Conservation (phyloP, 768 basidiomycete genomes). For the Clavulina sp. region DNA sequence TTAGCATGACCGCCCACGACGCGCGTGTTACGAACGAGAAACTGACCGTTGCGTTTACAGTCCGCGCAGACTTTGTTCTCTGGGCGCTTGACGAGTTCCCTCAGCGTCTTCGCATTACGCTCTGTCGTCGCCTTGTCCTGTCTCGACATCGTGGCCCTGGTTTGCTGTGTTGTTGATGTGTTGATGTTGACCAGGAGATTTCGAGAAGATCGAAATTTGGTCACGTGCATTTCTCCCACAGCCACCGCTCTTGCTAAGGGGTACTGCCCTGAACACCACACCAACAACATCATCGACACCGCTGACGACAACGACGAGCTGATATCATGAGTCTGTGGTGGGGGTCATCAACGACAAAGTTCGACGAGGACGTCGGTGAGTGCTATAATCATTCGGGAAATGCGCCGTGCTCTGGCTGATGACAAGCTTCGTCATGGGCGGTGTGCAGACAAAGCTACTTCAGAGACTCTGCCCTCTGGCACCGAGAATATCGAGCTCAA, state of each 20-base stretch:
- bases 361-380: conserved; percentile 1
- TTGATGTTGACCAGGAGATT: too few species aligned
- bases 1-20: not conserved
- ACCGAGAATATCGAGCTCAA: conserved; percentile 82
- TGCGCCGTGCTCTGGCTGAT: not conserved
- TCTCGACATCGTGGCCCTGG: conserved; percentile 9
- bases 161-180: too few species aligned
- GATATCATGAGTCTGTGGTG: not conserved
- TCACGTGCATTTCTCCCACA: not conserved
- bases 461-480: conserved; percentile 66
- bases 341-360: not conserved
- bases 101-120: conserved; percentile 52
- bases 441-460: conserved; percentile 74
- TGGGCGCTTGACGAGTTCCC: conserved; percentile 72
- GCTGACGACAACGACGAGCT: not conserved
- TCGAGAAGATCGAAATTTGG: not conserved
- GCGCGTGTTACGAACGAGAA: not conserved
- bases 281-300: not conserved
- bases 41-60: conserved; percentile 86
- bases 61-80: conserved; percentile 94
- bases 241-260: too few species aligned
- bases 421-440: not conserved
- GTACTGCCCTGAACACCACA: not conserved
- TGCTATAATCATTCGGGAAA: not conserved
- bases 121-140: conserved; percentile 83